Conservation (phyloP, 2,329 filamentous ascomycete genomes). For the Aspergillus unguis region DNA sequence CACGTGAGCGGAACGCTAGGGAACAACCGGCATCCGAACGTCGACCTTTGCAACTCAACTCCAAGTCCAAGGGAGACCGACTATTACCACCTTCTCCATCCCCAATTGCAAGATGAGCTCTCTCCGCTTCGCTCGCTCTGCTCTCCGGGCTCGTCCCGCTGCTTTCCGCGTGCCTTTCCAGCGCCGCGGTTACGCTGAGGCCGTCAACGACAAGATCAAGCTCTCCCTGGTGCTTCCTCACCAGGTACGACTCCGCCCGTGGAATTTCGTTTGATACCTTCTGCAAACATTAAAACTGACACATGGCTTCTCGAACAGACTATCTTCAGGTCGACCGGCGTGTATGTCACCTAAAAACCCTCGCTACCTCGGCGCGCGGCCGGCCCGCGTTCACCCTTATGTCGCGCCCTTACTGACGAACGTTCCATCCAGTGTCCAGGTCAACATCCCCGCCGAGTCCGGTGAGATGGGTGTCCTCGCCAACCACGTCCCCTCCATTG, state of each 20-base stretch:
- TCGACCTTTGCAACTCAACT: constrained; percentile 40
- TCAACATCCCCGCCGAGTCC: constrained; percentile 97
- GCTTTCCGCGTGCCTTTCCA: constrained; percentile 72
- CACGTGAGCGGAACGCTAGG: constrained; percentile 37
- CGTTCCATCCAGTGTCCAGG: constrained; percentile 76
- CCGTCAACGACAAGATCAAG: constrained; percentile 91
- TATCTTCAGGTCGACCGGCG: constrained; percentile 68
- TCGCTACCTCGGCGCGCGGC: constrained; percentile 11
- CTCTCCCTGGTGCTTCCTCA: constrained; percentile 96
- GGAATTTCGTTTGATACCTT: constrained; percentile 11
- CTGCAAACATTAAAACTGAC: constrained; percentile 22
- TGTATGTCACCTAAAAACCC: constrained; percentile 51
- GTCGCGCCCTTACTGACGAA: constrained; percentile 46
- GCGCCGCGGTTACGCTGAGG: constrained; percentile 88
- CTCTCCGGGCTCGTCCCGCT: constrained; percentile 77
- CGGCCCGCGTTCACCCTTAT: constrained; percentile 10
- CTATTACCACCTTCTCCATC: constrained; percentile 29
- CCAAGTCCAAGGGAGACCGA: constrained; percentile 34
- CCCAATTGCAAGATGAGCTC: constrained; percentile 70
- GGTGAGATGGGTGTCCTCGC: constrained; percentile 99
- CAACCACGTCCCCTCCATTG: constrained; percentile 97
- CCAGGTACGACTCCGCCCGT: constrained; percentile 67
- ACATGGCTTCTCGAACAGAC: constrained; percentile 44
- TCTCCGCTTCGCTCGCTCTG: constrained; percentile 85
- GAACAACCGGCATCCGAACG: constrained; percentile 39